Conservation (phyloP, 306 rosid genomes). For the Casuarina glauca region DNA sequence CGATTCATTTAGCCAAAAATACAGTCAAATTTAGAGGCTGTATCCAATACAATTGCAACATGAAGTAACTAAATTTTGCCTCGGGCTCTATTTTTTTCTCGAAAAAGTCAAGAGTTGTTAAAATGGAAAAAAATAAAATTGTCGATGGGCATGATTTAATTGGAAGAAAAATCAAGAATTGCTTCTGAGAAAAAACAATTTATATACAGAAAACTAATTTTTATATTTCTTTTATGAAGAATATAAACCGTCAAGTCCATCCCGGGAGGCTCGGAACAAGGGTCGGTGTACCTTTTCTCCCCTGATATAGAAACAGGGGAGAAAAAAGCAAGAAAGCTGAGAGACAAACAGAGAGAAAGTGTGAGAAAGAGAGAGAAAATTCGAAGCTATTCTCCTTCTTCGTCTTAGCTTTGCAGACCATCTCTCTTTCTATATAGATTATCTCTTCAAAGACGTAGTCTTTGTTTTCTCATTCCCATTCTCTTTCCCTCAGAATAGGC, state of each 20-base stretch:
- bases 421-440: constrained; percentile 18
- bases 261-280: constrained; percentile 82
- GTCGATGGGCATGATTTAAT: not conserved
- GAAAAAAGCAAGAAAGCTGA: constrained; percentile 4
- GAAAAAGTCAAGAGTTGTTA: not conserved
- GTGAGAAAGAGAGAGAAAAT: constrained; percentile 33
- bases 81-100: not conserved
- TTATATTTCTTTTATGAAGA: not conserved
- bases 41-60: too few species aligned
- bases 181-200: not conserved
- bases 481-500: constrained; percentile 10
- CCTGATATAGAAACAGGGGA: constrained; percentile 47
- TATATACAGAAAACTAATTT: not conserved
- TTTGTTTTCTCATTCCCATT: constrained; percentile 28
- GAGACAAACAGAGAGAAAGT: constrained; percentile 26
- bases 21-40: not conserved
- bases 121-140: not conserved
- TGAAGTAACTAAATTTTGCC: too few species aligned
- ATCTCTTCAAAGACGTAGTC: constrained; percentile 27
- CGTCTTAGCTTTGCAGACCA: constrained; percentile 29
- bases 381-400: constrained; percentile 27
- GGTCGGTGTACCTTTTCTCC: constrained; percentile 54
- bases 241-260: constrained; percentile 51
- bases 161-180: not conserved
- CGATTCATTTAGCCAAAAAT: not conserved